These are phyloP conservation scores for Ceratocystiopsis minuta DNA, from an alignment of 2,329 filamentous ascomycete species.

Conservation along the genomic window DNA sequence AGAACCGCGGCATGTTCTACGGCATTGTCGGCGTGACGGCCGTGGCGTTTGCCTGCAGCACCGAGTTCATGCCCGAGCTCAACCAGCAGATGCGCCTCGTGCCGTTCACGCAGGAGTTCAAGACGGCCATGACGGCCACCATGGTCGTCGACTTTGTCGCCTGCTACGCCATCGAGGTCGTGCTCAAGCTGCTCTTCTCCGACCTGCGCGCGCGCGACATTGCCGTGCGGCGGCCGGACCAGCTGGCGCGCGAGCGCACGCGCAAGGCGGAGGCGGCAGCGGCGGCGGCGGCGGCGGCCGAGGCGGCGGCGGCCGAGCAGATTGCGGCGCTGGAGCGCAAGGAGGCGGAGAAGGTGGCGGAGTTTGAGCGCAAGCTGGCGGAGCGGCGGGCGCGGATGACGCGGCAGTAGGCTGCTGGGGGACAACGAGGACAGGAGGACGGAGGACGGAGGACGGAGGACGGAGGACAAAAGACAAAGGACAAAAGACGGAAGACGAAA, in stretches of 20 bases:
- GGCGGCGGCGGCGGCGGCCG: constrained; percentile 31
- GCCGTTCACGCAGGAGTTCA: constrained; percentile 78
- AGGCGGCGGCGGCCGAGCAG: constrained; percentile 33
- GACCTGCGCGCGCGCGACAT: constrained; percentile 93
- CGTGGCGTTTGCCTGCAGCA: constrained; percentile 85
- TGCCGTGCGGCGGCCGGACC: constrained; percentile 68
- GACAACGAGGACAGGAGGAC: too few species aligned
- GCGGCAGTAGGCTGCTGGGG: too few species aligned
- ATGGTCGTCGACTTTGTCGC: constrained; percentile 80
- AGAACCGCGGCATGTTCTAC: constrained; percentile 97
- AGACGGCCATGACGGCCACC: constrained; percentile 59
- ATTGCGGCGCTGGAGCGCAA: constrained; percentile 42
- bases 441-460: too few species aligned
- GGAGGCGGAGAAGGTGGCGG: constrained; percentile 26
- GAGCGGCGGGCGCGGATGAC: constrained; percentile 10
- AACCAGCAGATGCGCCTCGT: constrained; percentile 88
- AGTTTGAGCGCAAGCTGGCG: constrained; percentile 3
- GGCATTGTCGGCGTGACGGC: constrained; percentile 78
- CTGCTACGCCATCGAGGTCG: constrained; percentile 76
- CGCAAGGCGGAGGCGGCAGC: constrained; percentile 43
- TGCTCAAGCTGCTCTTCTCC: constrained; percentile 69
- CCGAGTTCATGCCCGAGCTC: constrained; percentile 87
- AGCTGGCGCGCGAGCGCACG: constrained; percentile 56
- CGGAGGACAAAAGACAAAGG: too few species aligned
- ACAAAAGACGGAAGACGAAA: too few species aligned